A percentile compares a stretch with the other conserved stretches of the same genome.
Evolutionary conservation across 192 early-diverging fungal species (phyloP).

Genomic region (Pilaira anomala): DNA sequence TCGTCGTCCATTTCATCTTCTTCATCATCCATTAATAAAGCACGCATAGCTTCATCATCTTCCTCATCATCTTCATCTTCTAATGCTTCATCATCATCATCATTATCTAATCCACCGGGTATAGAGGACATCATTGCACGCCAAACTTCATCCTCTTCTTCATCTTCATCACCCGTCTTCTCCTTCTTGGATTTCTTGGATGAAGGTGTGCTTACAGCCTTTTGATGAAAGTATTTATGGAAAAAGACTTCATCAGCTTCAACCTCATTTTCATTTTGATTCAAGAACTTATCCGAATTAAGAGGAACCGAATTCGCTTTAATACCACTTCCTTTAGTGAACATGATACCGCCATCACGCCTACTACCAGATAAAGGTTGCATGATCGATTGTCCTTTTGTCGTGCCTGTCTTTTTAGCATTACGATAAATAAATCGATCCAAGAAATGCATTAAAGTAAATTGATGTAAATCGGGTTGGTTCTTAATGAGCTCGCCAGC

Average conservation of each 20-base stretch:
- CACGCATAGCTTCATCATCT: constrained; percentile 43
- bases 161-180: constrained; percentile 49
- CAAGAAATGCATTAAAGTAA: constrained; percentile 89
- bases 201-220: constrained; percentile 33
- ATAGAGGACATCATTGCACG: constrained; percentile 76
- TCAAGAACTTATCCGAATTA: constrained; percentile 61
- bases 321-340: constrained; percentile 59
- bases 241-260: constrained; percentile 80
- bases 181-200: constrained; percentile 13
- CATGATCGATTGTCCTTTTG: constrained; percentile 64
- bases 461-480: constrained; percentile 81
- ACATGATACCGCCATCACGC: constrained; percentile 54
- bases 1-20: constrained; percentile 49
- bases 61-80: constrained; percentile 45
- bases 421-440: constrained; percentile 95
- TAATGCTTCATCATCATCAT: constrained; percentile 52
- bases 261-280: constrained; percentile 56
- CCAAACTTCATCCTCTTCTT: constrained; percentile 87
- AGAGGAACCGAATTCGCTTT: constrained; percentile 47
- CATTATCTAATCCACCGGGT: constrained; percentile 55
- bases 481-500: constrained; percentile 62
- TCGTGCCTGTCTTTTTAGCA: constrained; percentile 69
- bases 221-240: constrained; percentile 72
- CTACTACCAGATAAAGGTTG: constrained; percentile 56
- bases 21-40: constrained; percentile 37